A percentile compares a stretch with the other conserved stretches of the same genome.
phyloP scores from a whole-genome alignment of 2,329 filamentous ascomycete genomes.

The Scleromitrula shiraiana region DNA sequence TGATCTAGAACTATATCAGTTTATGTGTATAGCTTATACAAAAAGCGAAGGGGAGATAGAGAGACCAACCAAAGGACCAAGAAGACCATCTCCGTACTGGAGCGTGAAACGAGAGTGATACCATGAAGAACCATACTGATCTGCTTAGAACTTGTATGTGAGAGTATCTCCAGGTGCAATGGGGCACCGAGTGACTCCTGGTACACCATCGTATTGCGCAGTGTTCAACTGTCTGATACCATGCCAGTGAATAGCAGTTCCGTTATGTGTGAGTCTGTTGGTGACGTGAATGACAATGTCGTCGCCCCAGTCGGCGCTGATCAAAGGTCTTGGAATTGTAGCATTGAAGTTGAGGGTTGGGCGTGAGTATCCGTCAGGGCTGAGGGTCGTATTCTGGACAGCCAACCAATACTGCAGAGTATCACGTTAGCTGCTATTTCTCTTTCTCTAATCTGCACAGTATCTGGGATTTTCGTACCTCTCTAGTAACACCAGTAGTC shows the following conservation, averaged over 20 bases:
- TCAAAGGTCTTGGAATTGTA: slow-evolving; percentile 31
- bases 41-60: slow-evolving; percentile 50
- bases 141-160: slow-evolving; percentile 7
- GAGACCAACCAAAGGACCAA: slow-evolving; percentile 35
- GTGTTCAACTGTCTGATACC: slow-evolving; percentile 38
- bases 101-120: slow-evolving; percentile 9
- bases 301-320: slow-evolving; percentile 33
- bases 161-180: slow-evolving; percentile 25
- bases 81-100: slow-evolving; percentile 37
- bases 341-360: slow-evolving; percentile 45
- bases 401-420: slow-evolving; percentile 20
- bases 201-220: slow-evolving; percentile 32
- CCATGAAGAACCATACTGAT: slow-evolving; percentile 8
- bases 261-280: slow-evolving; percentile 32
- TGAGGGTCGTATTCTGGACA: slow-evolving; percentile 21
- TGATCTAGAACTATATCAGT: slow-evolving; percentile 42
- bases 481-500: slow-evolving; percentile 30
- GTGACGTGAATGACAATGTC: slow-evolving; percentile 29
- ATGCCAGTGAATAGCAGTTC: slow-evolving; percentile 45
- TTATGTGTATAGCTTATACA: too few species aligned
- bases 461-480: slow-evolving; percentile 10
- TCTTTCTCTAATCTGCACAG: too few species aligned
- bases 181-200: slow-evolving; percentile 35
- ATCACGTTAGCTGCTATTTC: too few species aligned
- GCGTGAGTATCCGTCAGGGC: slow-evolving; percentile 33